Evolutionary conservation across 1,139 yeast genomes (phyloP), one percentile per base, ranked within the genome.

Genomic region (Debaryomyces udenii): DNA sequence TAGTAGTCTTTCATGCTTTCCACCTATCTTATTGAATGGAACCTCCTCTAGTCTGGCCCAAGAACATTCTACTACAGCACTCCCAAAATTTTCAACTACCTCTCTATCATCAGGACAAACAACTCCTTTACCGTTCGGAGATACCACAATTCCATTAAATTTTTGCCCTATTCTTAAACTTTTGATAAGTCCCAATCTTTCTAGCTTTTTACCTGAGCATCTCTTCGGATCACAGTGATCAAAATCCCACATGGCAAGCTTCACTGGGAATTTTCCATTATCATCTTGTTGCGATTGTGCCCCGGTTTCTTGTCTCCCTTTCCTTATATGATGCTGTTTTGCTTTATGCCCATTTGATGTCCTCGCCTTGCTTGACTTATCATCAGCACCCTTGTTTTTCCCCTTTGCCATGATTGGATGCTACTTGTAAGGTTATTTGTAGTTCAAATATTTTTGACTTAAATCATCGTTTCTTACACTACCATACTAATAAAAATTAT

Each of bases 211-310:
- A 17, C 99, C 99, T 49, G 96, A 86, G 59, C 99, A 93, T 59
- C 98, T 76, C 60, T 94, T 94, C 3, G 99, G 99, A 64, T 93
- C 99, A 67, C 99, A 93, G 61, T 93, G 99, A 53, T 91, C 96
- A 59, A 94, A 93, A 64, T 93, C 93, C 97, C 95, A 86, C 95
- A 86, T 86, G 9, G 91, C 93, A 29, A 86, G 55, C 56, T 84
- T 84, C 17, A 84, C 78, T 1, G 90, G 93, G 52, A 83, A 83
- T 35, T 71, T 67, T 17, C 28, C 28, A n/a, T 35, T 28, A 26
- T 51, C 52, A 9, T 46, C 46, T 17, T 37, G 31, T n/a, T 52
- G 56, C 15, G 58, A 51, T 11, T 39, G 35, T 10, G 59, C 53
- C 1, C 62, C 65, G 1, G 60, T 51, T 54, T 78, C 83, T 49